These are phyloP conservation scores for Phytophthora idaei DNA, from an alignment of 352 stramenopile genomes.

Conservation along the genomic window DNA sequence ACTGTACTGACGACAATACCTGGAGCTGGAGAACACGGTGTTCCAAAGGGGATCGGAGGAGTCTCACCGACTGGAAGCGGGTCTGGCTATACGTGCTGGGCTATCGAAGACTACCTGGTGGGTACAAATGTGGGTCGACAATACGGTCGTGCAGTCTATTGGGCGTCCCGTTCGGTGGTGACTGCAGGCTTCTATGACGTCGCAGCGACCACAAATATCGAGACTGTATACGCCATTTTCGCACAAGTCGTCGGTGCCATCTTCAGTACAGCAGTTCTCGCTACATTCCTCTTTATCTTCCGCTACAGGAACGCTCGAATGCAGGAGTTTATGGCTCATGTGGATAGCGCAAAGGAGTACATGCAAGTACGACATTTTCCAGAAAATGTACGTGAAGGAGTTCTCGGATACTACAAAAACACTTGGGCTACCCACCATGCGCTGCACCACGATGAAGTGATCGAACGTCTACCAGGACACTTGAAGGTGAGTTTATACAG, in stretches of 20 bases:
- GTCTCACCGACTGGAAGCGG: slow-evolving; percentile 23
- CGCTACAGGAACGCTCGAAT: slow-evolving; percentile 58
- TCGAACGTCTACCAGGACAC: slow-evolving; percentile 60
- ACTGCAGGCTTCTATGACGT: slow-evolving; percentile 73
- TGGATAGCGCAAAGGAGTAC: slow-evolving; percentile 77
- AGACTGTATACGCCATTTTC: slow-evolving; percentile 64
- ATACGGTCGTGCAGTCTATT: slow-evolving; percentile 66
- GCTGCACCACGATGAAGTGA: slow-evolving; percentile 49
- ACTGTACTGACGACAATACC: slow-evolving; percentile 22
- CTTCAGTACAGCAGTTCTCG: slow-evolving; percentile 70
- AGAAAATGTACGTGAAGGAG: slow-evolving; percentile 56
- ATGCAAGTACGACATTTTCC: slow-evolving; percentile 74
- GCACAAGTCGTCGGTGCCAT: slow-evolving; percentile 68
- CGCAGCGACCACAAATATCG: slow-evolving; percentile 49
- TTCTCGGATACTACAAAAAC: slow-evolving; percentile 68
- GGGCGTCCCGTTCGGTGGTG: slow-evolving; percentile 57
- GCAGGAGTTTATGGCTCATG: slow-evolving; percentile 70
- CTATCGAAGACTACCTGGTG: slow-evolving; percentile 68
- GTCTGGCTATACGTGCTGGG: slow-evolving; percentile 61
- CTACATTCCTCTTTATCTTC: slow-evolving; percentile 78
- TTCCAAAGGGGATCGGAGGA: slow-evolving; percentile 19
- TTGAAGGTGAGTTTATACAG: slow-evolving; percentile 60
- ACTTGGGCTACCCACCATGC: slow-evolving; percentile 59
- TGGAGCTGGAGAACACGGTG: slow-evolving; percentile 11
- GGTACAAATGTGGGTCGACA: slow-evolving; percentile 48